Evolutionary conservation across 2,329 filamentous ascomycete species (phyloP).

Genomic region (Xylariaceae sp.): DNA sequence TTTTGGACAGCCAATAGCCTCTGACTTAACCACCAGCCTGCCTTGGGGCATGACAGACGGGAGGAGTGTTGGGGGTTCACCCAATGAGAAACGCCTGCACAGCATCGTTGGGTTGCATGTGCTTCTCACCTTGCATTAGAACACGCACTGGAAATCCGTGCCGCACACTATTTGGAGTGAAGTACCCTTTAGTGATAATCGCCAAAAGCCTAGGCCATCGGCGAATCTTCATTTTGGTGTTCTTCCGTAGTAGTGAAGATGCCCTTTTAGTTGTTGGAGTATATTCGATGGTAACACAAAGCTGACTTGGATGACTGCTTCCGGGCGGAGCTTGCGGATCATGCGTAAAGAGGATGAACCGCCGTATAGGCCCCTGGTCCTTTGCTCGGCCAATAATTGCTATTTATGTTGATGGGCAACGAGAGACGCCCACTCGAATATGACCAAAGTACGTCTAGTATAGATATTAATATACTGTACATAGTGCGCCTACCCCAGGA

Average conservation of each 20-base stretch:
- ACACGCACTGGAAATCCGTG: constrained; percentile 9
- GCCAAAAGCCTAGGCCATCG: constrained; percentile 22
- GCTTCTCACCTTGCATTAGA: constrained; percentile 3
- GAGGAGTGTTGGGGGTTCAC: neutral
- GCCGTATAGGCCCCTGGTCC: too few species aligned
- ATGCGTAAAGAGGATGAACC: too few species aligned
- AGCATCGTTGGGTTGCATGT: constrained; percentile 24
- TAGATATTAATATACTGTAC: neutral
- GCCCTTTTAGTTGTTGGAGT: neutral
- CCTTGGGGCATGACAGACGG: neutral
- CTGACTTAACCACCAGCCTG: neutral
- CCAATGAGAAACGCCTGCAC: constrained; percentile 13
- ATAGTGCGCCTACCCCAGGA: too few species aligned
- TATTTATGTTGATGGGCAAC: too few species aligned
- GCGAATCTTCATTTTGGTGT: constrained; percentile 15
- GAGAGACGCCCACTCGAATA: too few species aligned
- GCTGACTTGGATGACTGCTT: neutral
- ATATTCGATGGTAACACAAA: neutral
- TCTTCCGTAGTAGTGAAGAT: neutral
- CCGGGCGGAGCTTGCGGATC: too few species aligned
- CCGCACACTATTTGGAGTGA: constrained; percentile 8
- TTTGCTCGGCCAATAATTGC: too few species aligned
- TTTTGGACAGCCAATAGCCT: constrained; percentile 4
- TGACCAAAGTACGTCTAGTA: neutral
- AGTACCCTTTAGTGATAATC: constrained; percentile 5